Base-by-base conservation (phyloP, 2,329 filamentous ascomycete species). In the Seiridium cupressi region DNA sequence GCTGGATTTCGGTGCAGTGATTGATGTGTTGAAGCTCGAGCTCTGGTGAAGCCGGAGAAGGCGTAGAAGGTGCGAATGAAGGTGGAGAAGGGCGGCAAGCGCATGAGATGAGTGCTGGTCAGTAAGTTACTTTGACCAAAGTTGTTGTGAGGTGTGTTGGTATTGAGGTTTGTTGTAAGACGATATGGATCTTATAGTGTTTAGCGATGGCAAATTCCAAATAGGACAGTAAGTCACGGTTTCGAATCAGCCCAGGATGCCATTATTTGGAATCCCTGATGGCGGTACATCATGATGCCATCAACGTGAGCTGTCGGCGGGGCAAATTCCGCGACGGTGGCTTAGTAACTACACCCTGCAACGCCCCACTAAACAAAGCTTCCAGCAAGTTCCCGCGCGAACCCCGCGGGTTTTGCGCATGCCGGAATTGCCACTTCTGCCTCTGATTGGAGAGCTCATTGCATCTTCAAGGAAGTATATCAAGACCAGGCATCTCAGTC, bases 1-100 rank as follows among this genome's bases (percentile, higher is more conserved):
- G 70, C 62, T 65, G 64, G 49, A 54, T 63, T 66, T 35, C 55
- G 63, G 44, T 59, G 65, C 18, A 66, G 58, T 44, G 61, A 60
- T 61, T 63, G 72, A 61, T 62, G 64, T 59, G 63, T 64, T 59
- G 70, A 67, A 62, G 72, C 66, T 66, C 71, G 71, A 58, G 70
- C 67, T 58, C 76, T 75, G 51, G 76, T 75, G 67, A 81, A 72
- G 66, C 72, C 78, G 62, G 80, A 81, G 62, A 85, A 69, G 4
- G 77, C 76, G 68, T 77, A 80, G 64, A 81, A 70, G 35, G 77
- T 72, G 62, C 75, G 74, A 63, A 82, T 66, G 61, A 86, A 68
- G 57, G 74, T 79, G 59, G 81, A 75, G 59, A 81, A 71, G 55
- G 75, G 78, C 66, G 77, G 77, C 66, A 84, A 77, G 69, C 79